phyloP scores from a whole-genome alignment of 179 eudicot species.

The Corrigiola litoralis region DNA sequence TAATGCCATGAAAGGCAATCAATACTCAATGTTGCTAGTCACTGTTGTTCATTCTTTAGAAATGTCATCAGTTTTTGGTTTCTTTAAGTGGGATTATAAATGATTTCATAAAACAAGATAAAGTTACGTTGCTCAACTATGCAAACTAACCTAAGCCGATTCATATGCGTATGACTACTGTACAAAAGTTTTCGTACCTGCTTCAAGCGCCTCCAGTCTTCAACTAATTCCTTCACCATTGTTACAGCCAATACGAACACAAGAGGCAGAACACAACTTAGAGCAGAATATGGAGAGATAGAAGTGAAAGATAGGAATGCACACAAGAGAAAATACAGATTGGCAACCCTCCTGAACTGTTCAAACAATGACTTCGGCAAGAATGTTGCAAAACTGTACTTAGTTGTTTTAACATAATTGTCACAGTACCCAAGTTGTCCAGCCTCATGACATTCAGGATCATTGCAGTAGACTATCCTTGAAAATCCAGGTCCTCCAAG shows the following conservation, averaged over 20 bases:
- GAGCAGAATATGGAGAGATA: slow-evolving; percentile 60
- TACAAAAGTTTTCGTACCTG: slow-evolving; percentile 39
- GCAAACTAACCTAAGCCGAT: not conserved
- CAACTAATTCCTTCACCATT: slow-evolving; percentile 72
- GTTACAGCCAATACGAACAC: slow-evolving; percentile 53
- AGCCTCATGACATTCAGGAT: slow-evolving; percentile 45
- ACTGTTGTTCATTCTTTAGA: too few species aligned
- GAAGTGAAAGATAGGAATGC: slow-evolving; percentile 63
- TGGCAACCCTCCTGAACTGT: slow-evolving; percentile 84
- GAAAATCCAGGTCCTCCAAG: slow-evolving; percentile 81
- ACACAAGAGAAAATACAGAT: slow-evolving; percentile 55
- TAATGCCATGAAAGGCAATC: too few species aligned
- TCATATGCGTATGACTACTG: not conserved
- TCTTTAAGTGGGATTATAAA: too few species aligned
- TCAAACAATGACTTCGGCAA: slow-evolving; percentile 71
- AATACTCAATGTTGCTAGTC: too few species aligned
- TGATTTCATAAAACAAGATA: too few species aligned
- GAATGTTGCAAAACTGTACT: slow-evolving; percentile 57
- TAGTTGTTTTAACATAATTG: slow-evolving; percentile 67
- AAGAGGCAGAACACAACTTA: slow-evolving; percentile 63
- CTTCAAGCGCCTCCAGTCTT: slow-evolving; percentile 53
- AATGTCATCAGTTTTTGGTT: too few species aligned
- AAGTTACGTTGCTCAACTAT: too few species aligned
- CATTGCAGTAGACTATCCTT: slow-evolving; percentile 65
- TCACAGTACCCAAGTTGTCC: slow-evolving; percentile 28